Conservation (phyloP, 768 basidiomycete species). For the Dictyophora rubrovolvata region DNA sequence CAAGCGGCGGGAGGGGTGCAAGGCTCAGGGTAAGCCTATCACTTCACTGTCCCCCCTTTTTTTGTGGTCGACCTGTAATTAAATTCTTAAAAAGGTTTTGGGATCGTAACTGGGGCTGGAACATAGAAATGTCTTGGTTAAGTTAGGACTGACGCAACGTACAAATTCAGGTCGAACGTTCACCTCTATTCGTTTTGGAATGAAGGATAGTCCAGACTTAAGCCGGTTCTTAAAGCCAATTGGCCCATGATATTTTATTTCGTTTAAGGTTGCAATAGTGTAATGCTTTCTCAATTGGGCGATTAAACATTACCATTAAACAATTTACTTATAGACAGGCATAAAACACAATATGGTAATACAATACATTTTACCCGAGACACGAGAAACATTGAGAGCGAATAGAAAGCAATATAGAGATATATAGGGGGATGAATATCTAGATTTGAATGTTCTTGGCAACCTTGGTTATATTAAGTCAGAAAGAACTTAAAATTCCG, state of each 20-base stretch:
- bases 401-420: constrained; percentile 9
- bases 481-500: neutral
- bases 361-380: constrained; percentile 15
- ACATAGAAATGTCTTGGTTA: constrained; percentile 21
- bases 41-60: neutral
- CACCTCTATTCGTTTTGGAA: constrained; percentile 22
- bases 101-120: constrained; percentile 21
- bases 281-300: constrained; percentile 20
- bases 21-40: constrained; percentile 58
- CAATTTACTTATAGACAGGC: constrained; percentile 7
- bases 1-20: constrained; percentile 63
- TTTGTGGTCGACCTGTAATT: neutral
- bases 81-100: constrained; percentile 18
- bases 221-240: too few species aligned
- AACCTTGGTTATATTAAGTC: neutral
- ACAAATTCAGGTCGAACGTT: constrained; percentile 20
- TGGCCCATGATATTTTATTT: too few species aligned
- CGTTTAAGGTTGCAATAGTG: constrained; percentile 23
- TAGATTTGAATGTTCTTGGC: constrained; percentile 9
- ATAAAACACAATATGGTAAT: constrained; percentile 12
- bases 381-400: constrained; percentile 23
- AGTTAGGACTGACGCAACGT: constrained; percentile 21
- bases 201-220: constrained; percentile 16
- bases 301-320: constrained; percentile 15
- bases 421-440: constrained; percentile 2